These are phyloP conservation scores for Cudoniella acicularis DNA, from an alignment of 495 filamentous ascomycete species.

Conservation along the genomic window DNA sequence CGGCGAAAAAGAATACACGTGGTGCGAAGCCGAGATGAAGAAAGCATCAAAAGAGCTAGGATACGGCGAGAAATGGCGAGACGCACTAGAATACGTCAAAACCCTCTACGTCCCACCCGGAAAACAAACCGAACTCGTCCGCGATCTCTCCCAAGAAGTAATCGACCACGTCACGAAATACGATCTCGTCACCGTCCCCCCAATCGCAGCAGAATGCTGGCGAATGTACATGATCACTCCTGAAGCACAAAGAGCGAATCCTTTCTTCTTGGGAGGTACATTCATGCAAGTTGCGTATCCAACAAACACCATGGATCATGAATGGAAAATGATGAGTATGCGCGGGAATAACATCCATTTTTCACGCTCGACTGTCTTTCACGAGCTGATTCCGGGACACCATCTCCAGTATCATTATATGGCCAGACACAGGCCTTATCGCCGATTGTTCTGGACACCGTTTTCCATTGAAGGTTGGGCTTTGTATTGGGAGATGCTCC, in stretches of 20 bases:
- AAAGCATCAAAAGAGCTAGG: constrained; percentile 34
- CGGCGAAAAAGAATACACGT: constrained; percentile 38
- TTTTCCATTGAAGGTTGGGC: constrained; percentile 55
- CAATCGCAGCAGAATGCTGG: constrained; percentile 43
- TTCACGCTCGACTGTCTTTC: constrained; percentile 47
- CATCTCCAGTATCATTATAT: constrained; percentile 45
- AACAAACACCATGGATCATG: constrained; percentile 42
- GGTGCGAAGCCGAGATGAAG: constrained; percentile 40
- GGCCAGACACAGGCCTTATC: constrained; percentile 40
- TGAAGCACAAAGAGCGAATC: constrained; percentile 41
- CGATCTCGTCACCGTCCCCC: constrained; percentile 47
- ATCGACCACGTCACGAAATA: constrained; percentile 39
- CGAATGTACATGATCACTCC: constrained; percentile 52
- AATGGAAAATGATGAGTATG: constrained; percentile 48
- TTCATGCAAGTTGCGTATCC: constrained; percentile 49
- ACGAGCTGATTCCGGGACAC: constrained; percentile 54
- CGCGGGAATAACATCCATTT: constrained; percentile 51
- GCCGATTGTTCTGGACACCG: constrained; percentile 44
- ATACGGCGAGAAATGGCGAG: constrained; percentile 36
- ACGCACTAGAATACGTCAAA: constrained; percentile 49
- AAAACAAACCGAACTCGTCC: constrained; percentile 43
- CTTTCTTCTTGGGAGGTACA: constrained; percentile 50
- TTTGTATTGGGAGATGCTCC: constrained; percentile 51
- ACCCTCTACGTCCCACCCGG: constrained; percentile 45
- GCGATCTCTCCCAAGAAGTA: constrained; percentile 36